phyloP scores from a whole-genome alignment of 2,329 filamentous ascomycete genomes.

The Didymella exigua region DNA sequence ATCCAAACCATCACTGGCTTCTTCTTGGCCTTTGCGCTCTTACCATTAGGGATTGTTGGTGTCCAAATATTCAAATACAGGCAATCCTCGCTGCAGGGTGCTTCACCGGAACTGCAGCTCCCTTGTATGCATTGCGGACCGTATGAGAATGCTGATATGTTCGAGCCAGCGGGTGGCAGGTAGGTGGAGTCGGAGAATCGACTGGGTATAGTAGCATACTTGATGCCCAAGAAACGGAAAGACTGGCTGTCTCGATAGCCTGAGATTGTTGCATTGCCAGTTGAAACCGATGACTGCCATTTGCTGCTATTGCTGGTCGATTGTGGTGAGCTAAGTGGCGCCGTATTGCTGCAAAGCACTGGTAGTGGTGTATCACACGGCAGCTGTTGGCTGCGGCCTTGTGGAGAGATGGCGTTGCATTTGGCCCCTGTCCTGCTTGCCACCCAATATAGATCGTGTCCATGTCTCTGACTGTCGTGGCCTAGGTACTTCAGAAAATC shows the following conservation, averaged over 20 bases:
- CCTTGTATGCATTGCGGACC: constrained; percentile 52
- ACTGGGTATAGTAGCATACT: constrained; percentile 53
- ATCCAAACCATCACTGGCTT: constrained; percentile 58
- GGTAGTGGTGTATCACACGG: constrained; percentile 30
- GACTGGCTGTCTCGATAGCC: constrained; percentile 54
- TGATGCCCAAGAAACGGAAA: constrained; percentile 59
- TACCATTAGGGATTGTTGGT: constrained; percentile 47
- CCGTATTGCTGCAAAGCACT: constrained; percentile 35
- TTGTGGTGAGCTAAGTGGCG: constrained; percentile 8
- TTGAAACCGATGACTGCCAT: constrained; percentile 26
- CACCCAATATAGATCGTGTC: constrained; percentile 29
- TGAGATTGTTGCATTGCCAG: constrained; percentile 27
- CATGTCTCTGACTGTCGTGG: constrained; percentile 19
- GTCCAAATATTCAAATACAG: constrained; percentile 50
- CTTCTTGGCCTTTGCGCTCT: constrained; percentile 22
- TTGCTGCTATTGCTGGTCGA: not conserved
- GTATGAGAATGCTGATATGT: constrained; percentile 44
- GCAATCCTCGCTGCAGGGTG: constrained; percentile 52
- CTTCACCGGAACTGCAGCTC: constrained; percentile 29
- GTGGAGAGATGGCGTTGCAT: constrained; percentile 30
- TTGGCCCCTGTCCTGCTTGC: constrained; percentile 9
- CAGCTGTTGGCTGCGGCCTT: constrained; percentile 20
- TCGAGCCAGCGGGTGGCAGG: constrained; percentile 31
- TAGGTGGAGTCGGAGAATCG: constrained; percentile 56
- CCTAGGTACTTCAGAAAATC: constrained; percentile 30